Conservation (phyloP, 2,329 filamentous ascomycete genomes). For the Aspergillus ibericus region DNA sequence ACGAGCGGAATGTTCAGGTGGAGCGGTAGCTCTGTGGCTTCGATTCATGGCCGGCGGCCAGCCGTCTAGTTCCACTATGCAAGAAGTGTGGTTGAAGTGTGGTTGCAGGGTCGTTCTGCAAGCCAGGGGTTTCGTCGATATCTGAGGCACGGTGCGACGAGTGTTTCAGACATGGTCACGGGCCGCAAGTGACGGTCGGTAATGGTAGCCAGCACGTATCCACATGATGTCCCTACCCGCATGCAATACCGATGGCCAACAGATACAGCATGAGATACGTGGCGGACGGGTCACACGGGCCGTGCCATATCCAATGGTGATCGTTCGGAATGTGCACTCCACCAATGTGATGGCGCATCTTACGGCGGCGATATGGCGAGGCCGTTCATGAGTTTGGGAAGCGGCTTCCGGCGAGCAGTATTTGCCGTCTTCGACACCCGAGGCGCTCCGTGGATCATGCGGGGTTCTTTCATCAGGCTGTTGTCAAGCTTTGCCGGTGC, state of each 20-base stretch:
- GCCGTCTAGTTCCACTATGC: neutral
- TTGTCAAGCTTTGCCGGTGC: constrained; percentile 83
- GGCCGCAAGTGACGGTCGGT: constrained; percentile 1
- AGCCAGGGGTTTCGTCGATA: neutral
- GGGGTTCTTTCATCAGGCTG: constrained; percentile 85
- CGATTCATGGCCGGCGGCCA: neutral
- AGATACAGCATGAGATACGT: constrained; percentile 12
- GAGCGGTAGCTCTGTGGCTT: neutral
- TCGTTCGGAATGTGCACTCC: constrained; percentile 17
- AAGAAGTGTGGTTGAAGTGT: neutral
- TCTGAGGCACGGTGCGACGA: neutral
- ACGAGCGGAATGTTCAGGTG: neutral
- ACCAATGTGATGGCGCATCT: constrained; percentile 15
- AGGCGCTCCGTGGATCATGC: constrained; percentile 86
- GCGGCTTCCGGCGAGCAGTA: constrained; percentile 43
- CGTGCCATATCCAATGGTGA: constrained; percentile 11
- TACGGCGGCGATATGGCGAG: constrained; percentile 38
- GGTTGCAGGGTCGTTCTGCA: neutral
- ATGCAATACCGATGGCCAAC: constrained; percentile 6
- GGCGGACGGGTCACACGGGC: constrained; percentile 7
- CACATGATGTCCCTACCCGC: neutral
- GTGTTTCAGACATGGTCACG: constrained; percentile 10
- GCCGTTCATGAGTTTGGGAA: constrained; percentile 46
- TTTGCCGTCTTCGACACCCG: constrained; percentile 51
- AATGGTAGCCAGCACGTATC: constrained; percentile 3